Evolutionary conservation across 176 grass and related monocot species (phyloP), one percentile per base, ranked within the genome.

Genomic region (Poa annua): DNA sequence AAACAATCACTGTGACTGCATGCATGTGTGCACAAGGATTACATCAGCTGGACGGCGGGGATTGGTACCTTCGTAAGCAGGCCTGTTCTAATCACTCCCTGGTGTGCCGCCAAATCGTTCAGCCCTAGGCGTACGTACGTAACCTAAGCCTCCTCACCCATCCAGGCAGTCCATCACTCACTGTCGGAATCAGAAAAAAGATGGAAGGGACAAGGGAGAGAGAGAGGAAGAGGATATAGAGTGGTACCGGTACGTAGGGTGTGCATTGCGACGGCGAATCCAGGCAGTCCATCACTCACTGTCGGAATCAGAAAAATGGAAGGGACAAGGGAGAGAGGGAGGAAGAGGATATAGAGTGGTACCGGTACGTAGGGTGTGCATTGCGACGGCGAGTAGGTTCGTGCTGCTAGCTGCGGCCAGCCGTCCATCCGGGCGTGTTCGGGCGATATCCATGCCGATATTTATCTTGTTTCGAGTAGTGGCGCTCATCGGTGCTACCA

Each of bases 331-430:
- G 11, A 15, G 39, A 21, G 10, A 69, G 11, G 14, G 13, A 38
- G 53, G 32, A 66, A 25, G 19, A 4, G 6, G 70, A 52, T 8
- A 44, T 54, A 70, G 48, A 34, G 26, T 29, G 29, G 76, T 8
- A 3, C 14, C 7, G 1, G 1, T 59, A 45, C 0, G 21, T 72
- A 73, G 29, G 32, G 24, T 73, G 47, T 19, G 39, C 53, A 44
- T 15, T 15, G 54, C 74, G 49, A 20, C 77, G 75, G 55, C 25
- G 4, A 26, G 54, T 78, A 83, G 74, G 11, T 54, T 49, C 80
- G 75, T 73, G 85, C 4, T 57, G 45, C 77, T 45, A 8, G 10
- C 11, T 21, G 32, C 14, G 8, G 33, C 33, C 35, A 11, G 22
- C 39, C 47, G 7, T 41, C 34, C 20, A 55, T 75, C 15, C 33